These are phyloP conservation scores for Hymenotorrendiella dingleyae DNA, from an alignment of 2,329 filamentous ascomycete species.

Conservation along the genomic window DNA sequence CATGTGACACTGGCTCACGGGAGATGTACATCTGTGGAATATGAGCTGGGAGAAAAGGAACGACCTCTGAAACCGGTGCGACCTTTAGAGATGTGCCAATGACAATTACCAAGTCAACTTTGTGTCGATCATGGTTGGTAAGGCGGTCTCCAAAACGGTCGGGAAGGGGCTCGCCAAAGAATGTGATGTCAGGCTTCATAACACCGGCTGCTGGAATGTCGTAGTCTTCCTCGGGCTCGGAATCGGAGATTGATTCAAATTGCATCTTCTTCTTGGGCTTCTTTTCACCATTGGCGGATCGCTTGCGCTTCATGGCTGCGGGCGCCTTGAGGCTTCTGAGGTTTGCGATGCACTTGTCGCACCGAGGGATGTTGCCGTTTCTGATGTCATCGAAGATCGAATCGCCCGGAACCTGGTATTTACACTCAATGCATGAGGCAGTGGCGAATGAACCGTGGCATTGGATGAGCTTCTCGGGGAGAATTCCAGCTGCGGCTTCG, in stretches of 20 bases:
- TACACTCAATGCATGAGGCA: constrained; percentile 81
- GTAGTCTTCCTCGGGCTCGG: constrained; percentile 52
- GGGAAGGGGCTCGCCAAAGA: constrained; percentile 89
- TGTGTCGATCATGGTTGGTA: constrained; percentile 71
- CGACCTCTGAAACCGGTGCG: constrained; percentile 87
- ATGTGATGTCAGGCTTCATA: constrained; percentile 97
- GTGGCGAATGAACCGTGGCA: constrained; percentile 96
- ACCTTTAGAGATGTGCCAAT: constrained; percentile 97
- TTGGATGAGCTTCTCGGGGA: constrained; percentile 77
- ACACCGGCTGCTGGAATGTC: constrained; percentile 66
- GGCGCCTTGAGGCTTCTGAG: constrained; percentile 45
- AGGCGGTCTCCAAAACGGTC: constrained; percentile 76
- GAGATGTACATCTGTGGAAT: constrained; percentile 90
- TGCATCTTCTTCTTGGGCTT: constrained; percentile 30
- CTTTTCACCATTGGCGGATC: constrained; percentile 45
- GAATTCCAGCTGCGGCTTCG: constrained; percentile 79
- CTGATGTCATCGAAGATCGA: constrained; percentile 75
- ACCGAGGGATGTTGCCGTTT: constrained; percentile 69
- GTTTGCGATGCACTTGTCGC: constrained; percentile 59
- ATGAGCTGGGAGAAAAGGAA: constrained; percentile 68
- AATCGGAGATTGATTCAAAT: constrained; percentile 17
- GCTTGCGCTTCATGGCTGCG: constrained; percentile 49
- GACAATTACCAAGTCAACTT: constrained; percentile 85
- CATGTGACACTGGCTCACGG: constrained; percentile 75
- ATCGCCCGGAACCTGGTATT: constrained; percentile 66